Percentiles rank a stretch among this genome's conserved stretches.
These are phyloP conservation scores for Neurospora sp. DNA, from an alignment of 495 filamentous ascomycete species.

Conservation along the genomic window DNA sequence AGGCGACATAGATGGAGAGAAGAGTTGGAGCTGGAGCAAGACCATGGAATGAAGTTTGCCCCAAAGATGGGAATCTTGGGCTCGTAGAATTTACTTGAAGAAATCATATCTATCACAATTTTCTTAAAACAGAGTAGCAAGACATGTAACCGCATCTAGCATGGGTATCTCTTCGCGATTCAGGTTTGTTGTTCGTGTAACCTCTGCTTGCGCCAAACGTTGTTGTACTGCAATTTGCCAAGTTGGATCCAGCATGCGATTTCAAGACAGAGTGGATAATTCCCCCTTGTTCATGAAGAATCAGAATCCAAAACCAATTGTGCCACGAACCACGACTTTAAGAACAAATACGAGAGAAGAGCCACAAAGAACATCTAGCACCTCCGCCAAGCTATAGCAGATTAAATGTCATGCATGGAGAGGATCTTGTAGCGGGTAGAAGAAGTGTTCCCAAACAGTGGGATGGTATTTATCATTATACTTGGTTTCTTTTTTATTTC, in stretches of 20 bases:
- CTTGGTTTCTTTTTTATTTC: background rate
- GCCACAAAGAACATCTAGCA: background rate
- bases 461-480: background rate
- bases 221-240: background rate
- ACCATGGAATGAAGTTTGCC: background rate
- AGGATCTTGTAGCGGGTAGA: background rate
- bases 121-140: background rate
- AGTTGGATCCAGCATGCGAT: background rate
- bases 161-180: background rate
- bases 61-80: background rate
- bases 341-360: background rate
- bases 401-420: background rate
- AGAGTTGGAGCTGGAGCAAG: background rate
- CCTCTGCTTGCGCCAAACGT: background rate
- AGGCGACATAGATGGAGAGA: background rate
- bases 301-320: background rate
- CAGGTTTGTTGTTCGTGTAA: background rate
- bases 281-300: background rate
- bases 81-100: background rate
- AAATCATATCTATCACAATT: background rate
- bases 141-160: background rate
- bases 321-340: background rate
- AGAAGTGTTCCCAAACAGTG: background rate
- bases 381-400: background rate
- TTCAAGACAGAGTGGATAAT: background rate